Percentiles rank a stretch among this genome's conserved stretches.
Conservation (phyloP, 208 protist genomes). For the Plasmodiophora brassicae region DNA sequence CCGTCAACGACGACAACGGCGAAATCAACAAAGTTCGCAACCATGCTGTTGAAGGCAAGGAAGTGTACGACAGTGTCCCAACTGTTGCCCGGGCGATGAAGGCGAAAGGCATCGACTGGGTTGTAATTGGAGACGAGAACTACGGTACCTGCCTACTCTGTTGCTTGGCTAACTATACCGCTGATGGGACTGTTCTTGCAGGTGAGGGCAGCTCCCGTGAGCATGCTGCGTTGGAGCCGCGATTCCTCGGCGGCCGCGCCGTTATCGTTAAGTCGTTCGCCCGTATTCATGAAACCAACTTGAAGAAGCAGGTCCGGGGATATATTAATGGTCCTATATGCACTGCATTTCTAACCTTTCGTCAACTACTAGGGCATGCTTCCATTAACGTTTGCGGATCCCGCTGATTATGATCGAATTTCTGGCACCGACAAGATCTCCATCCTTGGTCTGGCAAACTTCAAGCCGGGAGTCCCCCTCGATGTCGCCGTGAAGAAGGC, state of each 20-base stretch:
- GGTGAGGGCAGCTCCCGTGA: conserved; percentile 68
- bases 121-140: conserved; percentile 77
- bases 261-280: conserved; percentile 72
- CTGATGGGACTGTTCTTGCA: not conserved
- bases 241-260: conserved; percentile 65
- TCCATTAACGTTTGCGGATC: conserved; percentile 70
- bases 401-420: conserved; percentile 69
- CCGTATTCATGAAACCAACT: conserved; percentile 78
- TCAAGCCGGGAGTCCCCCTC: conserved; percentile 58
- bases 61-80: conserved; percentile 55
- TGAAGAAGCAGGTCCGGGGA: conserved; percentile 73
- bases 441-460: conserved; percentile 38
- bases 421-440: conserved; percentile 41
- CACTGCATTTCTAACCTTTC: not conserved
- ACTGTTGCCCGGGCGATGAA: conserved; percentile 53
- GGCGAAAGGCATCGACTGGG: conserved; percentile 62
- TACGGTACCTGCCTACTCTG: conserved; percentile 57
- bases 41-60: conserved; percentile 53
- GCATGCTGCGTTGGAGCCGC: conserved; percentile 73
- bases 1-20: conserved; percentile 65
- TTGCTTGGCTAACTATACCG: not conserved
- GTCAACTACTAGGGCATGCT: conserved; percentile 57
- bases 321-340: not conserved
- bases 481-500: conserved; percentile 48
- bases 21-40: conserved; percentile 68